Evolutionary conservation across 2,329 filamentous ascomycete genomes (phyloP).

Genomic region (Sarocladiaceae sp.): DNA sequence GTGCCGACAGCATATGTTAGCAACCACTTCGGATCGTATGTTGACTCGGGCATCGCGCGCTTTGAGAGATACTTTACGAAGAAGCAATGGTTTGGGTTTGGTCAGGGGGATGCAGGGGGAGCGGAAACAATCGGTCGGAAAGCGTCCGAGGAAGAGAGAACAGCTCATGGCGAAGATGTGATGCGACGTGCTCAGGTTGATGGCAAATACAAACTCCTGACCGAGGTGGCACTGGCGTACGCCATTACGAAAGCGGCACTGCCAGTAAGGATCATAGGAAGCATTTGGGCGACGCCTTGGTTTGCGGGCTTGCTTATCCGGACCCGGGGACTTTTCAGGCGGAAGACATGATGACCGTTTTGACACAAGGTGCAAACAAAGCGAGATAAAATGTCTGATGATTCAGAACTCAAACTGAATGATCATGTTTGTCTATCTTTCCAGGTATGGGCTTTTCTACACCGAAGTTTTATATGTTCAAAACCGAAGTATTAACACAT

Average conservation of each 20-base stretch:
- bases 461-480: not conserved
- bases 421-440: not conserved
- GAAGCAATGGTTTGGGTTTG: slow-evolving; percentile 77
- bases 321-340: slow-evolving; percentile 3
- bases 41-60: slow-evolving; percentile 60
- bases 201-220: slow-evolving; percentile 50
- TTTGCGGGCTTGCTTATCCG: slow-evolving; percentile 67
- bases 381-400: not conserved
- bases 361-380: not conserved
- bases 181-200: slow-evolving; percentile 35
- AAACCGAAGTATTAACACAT: slow-evolving; percentile 8
- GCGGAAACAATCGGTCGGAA: slow-evolving; percentile 12
- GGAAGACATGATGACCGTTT: not conserved
- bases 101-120: slow-evolving; percentile 26
- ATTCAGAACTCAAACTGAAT: not conserved
- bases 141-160: slow-evolving; percentile 2
- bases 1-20: slow-evolving; percentile 56
- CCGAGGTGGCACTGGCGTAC: slow-evolving; percentile 82
- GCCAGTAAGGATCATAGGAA: slow-evolving; percentile 69
- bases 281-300: slow-evolving; percentile 89
- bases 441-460: not conserved
- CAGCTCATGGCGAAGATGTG: slow-evolving; percentile 21
- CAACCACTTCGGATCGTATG: slow-evolving; percentile 44
- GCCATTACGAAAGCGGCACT: slow-evolving; percentile 83
- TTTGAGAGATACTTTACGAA: slow-evolving; percentile 74